Evolutionary conservation across 208 protist species (phyloP).

Genomic region (Entamoeba nuttalli): DNA sequence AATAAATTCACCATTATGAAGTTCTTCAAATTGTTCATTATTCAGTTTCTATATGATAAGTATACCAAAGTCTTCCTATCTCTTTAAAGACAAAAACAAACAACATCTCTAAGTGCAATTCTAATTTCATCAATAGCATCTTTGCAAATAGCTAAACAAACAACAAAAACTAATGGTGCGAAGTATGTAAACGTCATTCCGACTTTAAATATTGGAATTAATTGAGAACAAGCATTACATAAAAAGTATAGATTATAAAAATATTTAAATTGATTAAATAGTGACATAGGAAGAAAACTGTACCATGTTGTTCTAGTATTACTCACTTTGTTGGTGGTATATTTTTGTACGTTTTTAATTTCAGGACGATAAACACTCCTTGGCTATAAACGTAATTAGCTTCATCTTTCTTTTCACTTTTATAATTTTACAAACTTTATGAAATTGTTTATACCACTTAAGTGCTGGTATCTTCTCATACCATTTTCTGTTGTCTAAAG

Average conservation of each 20-base stretch:
- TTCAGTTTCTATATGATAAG: not conserved
- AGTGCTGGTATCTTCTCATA: not conserved
- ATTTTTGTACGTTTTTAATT: not conserved
- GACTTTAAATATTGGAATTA: constrained; percentile 47
- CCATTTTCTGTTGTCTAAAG: not conserved
- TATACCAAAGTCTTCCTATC: no score
- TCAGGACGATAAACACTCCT: no score
- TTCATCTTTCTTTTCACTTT: no score
- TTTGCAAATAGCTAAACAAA: constrained; percentile 65
- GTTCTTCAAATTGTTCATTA: not conserved
- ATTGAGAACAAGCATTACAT: constrained; percentile 46
- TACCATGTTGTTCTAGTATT: constrained; percentile 51
- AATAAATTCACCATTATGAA: not conserved
- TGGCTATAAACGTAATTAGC: no score
- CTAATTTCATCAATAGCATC: constrained; percentile 78
- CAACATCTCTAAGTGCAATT: constrained; percentile 60
- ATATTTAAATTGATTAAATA: constrained; percentile 55
- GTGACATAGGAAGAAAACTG: constrained; percentile 47
- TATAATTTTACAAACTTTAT: not conserved
- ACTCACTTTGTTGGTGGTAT: constrained; percentile 37
- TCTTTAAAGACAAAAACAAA: not conserved
- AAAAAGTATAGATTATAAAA: constrained; percentile 62
- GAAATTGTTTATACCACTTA: not conserved
- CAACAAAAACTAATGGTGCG: constrained; percentile 67
- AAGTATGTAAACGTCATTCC: constrained; percentile 82